Base-by-base conservation (phyloP, 2,329 filamentous ascomycete genomes). In the Trichoderma semiorbis region DNA sequence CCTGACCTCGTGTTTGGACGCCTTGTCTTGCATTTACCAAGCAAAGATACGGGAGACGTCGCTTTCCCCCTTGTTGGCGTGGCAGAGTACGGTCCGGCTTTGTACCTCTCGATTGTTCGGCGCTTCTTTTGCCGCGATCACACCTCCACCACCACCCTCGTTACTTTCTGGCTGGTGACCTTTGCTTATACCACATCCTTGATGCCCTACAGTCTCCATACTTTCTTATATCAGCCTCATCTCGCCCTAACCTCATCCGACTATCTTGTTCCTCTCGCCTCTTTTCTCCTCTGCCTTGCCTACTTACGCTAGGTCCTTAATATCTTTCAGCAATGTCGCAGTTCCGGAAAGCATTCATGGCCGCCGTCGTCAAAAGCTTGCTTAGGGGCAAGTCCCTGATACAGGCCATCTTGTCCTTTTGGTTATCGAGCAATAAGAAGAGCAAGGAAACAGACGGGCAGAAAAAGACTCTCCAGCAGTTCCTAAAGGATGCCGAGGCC, bases 371-470 rank as follows among this genome's bases (percentile, higher is more conserved):
- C 78, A 89, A 85, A 81, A 88, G 87, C 75, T 83, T 91, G 70
- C 81, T 89, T 64, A 84, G 85, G 66, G 89, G 89, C 75, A 90
- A 87, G 81, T 88, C 88, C 64, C 81, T 90, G 73, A 79, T 91
- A 72, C 85, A 88, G 77, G 86, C 87, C 65, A 81, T 90, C 34
- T 79, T 91, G 72, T 82, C 86, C 72, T 86, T 86, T 77, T 89
- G 87, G 86, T 75, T 81, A 60, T 74, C 78, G 60, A 72, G 82
- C 69, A 81, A 80, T 57, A 79, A 43, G 70, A 74, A 75, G 36
- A 75, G 73, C 61, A 67, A 72, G 61, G 77, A 79, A 24, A 70
- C 75, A 30, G 68, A 75, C 43, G 73, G 72, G 63, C 73, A 65
- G 43, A 76, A 70, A 64, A 77, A 74, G 72, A 83, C 77, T 69